Evolutionary conservation across 2,329 filamentous ascomycete genomes (phyloP).

Genomic region (Cordyceps farinosa): DNA sequence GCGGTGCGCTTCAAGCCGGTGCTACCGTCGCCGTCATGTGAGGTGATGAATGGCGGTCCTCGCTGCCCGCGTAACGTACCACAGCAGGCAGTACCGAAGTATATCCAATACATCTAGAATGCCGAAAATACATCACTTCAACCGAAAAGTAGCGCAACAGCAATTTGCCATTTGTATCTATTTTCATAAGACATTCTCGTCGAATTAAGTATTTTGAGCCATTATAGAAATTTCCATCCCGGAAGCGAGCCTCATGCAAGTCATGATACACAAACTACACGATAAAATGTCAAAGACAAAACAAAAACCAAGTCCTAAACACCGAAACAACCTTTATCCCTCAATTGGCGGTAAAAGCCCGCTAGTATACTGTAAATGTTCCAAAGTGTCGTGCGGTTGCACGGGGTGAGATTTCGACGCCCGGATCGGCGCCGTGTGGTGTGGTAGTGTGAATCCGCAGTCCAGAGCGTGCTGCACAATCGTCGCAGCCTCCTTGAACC

Average conservation of each 20-base stretch:
- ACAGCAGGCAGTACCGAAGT: too few species aligned
- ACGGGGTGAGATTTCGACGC: constrained; percentile 22
- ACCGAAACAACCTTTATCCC: constrained; percentile 24
- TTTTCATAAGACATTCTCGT: constrained; percentile 17
- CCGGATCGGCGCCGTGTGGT: constrained; percentile 39
- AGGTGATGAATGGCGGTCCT: too few species aligned
- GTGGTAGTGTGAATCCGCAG: constrained; percentile 53
- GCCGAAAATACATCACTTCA: not conserved
- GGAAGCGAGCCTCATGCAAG: constrained; percentile 16
- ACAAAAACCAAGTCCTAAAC: constrained; percentile 13
- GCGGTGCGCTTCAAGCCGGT: too few species aligned
- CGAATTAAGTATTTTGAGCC: constrained; percentile 19
- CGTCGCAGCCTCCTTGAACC: constrained; percentile 78
- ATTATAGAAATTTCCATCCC: constrained; percentile 17
- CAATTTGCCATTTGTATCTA: constrained; percentile 15
- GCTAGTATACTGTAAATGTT: constrained; percentile 26
- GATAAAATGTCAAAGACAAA: constrained; percentile 11
- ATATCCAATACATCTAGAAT: not conserved
- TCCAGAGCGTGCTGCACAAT: constrained; percentile 74
- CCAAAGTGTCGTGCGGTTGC: constrained; percentile 25
- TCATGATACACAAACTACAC: constrained; percentile 18
- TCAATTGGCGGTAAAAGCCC: constrained; percentile 32
- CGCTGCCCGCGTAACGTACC: too few species aligned
- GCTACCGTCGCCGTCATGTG: too few species aligned
- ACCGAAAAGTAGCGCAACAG: not conserved